phyloP scores from a whole-genome alignment of 2,329 filamentous ascomycete genomes.

The Grosmannia serpens region DNA sequence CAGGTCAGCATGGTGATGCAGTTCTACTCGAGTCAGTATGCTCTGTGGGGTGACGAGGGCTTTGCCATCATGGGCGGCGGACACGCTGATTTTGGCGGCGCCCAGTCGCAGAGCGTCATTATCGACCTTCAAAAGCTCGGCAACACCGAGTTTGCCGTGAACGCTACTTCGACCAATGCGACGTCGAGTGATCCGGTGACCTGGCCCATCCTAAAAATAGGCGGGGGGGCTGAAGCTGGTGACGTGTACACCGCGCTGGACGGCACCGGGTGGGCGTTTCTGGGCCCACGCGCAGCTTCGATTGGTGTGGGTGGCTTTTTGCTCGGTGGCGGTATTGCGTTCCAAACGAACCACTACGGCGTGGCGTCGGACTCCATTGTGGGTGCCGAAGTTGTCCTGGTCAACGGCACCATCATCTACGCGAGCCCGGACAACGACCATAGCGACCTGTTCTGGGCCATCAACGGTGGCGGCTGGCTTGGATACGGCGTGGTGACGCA shows the following conservation, averaged over 20 bases:
- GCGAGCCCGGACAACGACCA: constrained; percentile 3
- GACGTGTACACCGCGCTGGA: constrained; percentile 14
- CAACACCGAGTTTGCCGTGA: background rate
- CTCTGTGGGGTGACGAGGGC: constrained; percentile 1
- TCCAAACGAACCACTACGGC: constrained; percentile 5
- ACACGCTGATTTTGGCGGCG: constrained; percentile 3
- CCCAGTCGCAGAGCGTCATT: constrained; percentile 2
- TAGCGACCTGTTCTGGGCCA: constrained; percentile 12
- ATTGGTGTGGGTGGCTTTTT: constrained; percentile 17
- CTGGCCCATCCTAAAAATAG: constrained; percentile 19
- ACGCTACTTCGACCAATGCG: background rate
- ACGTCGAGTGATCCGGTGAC: background rate
- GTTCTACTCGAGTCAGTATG: background rate
- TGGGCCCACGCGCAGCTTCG: constrained; percentile 15
- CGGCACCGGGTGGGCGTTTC: constrained; percentile 10
- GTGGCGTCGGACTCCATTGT: constrained; percentile 3
- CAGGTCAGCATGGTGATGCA: constrained; percentile 3
- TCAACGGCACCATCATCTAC: constrained; percentile 3
- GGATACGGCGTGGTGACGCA: constrained; percentile 50
- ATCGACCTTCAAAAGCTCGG: background rate
- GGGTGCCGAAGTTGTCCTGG: constrained; percentile 4
- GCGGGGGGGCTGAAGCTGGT: constrained; percentile 15
- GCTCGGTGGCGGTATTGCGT: constrained; percentile 12
- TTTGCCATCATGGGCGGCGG: constrained; percentile 4
- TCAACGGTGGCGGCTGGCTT: constrained; percentile 26